Base-by-base conservation (phyloP, 169 alveolate species). In the Cryptosporidium xiaoi region DNA sequence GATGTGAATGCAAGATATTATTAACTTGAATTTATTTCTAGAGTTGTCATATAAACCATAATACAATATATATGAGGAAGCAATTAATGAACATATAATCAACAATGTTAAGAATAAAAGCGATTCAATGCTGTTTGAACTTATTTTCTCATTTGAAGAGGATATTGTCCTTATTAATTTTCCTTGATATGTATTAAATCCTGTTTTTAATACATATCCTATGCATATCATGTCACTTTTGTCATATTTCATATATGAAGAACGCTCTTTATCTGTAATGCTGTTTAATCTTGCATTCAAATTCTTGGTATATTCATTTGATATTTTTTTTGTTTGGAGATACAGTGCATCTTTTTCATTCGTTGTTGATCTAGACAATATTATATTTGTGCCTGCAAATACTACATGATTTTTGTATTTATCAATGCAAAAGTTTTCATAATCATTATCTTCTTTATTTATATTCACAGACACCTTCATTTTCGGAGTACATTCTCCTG, bases 101-200 rank as follows among this genome's bases (percentile, higher is more conserved):
- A 98, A 93, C n/a, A 97, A 90, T 8, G 91, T 84, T 33, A 98
- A 92, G 83, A 98, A 97, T 36, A 95, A 82, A 84, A 95, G 94
- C n/a, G 99, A 98, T 90, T 98, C 99, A 55, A 90, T 90, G 66
- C 96, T 94, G 29, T 96, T 95, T 12, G 96, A 94, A 71, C 96
- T 93, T 1, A 95, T 96, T 83, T 96, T 95, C 71, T 97, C 99
- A 48, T 95, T 93, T 16, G 98, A 93, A 84, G 94, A 96, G 40
- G 97, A 90, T n/a, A 98, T 96, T n/a, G 99, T 97, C 82, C 98
- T 90, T 66, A 98, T 97, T 69, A 98, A 87, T 85, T 98, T 96
- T 13, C 99, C 99, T 93, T 97, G 98, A 29, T 91, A 85, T 7
- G 95, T 91, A 62, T 91, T 90, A 51, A 91, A 93, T 51, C 95